Evolutionary conservation across 257 asterid species (phyloP).

Genomic region (Solanum lycopersicoides): DNA sequence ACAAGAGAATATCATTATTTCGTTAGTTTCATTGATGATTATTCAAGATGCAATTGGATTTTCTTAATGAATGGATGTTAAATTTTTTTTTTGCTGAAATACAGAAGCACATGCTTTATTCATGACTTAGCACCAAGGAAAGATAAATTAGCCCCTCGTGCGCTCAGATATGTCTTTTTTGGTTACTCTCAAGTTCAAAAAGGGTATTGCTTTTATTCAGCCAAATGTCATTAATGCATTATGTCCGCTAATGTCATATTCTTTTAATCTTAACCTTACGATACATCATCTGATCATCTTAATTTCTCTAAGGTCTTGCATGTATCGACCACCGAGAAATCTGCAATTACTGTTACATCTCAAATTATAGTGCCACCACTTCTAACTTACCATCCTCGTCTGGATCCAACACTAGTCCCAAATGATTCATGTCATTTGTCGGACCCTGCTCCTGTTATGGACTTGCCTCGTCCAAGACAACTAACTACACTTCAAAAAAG

Average conservation of each 20-base stretch:
- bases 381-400: neutral
- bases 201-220: neutral
- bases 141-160: neutral
- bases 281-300: neutral
- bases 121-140: neutral
- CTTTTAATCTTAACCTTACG: neutral
- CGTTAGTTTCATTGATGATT: neutral
- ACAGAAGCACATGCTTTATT: neutral
- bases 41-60: neutral
- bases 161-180: neutral
- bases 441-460: neutral
- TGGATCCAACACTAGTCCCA: neutral
- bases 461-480: neutral
- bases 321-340: neutral
- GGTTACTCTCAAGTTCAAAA: neutral
- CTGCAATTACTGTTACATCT: neutral
- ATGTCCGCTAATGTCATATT: neutral
- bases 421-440: neutral
- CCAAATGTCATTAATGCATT: neutral
- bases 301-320: neutral
- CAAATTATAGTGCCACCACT: neutral
- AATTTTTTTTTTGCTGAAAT: neutral
- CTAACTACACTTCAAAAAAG: neutral
- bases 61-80: neutral
- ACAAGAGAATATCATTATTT: neutral